These are phyloP conservation scores for Halophytophthora polymorphica DNA, from an alignment of 352 stramenopile species.

Conservation along the genomic window DNA sequence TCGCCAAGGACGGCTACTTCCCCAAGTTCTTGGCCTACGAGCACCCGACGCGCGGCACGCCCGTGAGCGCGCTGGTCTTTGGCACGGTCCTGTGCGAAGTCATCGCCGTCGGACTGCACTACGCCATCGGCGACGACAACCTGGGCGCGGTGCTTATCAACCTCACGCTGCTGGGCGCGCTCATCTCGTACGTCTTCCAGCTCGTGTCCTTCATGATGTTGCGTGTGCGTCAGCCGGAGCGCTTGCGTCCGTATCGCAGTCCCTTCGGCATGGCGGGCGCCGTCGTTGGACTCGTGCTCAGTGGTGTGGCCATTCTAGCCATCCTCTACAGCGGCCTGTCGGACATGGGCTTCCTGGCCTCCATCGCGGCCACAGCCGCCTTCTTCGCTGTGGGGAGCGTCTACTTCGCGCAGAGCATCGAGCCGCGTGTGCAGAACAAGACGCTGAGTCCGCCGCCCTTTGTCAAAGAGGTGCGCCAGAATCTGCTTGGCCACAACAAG, in stretches of 20 bases:
- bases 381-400: constrained; percentile 34
- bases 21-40: constrained; percentile 36
- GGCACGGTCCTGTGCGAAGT: constrained; percentile 24
- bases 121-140: constrained; percentile 35
- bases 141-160: constrained; percentile 53
- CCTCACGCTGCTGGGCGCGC: constrained; percentile 40
- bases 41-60: constrained; percentile 26
- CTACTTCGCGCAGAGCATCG: constrained; percentile 21
- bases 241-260: constrained; percentile 35
- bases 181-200: constrained; percentile 55
- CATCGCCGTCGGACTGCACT: constrained; percentile 39
- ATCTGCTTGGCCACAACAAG: constrained; percentile 19
- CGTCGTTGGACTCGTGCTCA: constrained; percentile 34
- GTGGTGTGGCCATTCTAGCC: constrained; percentile 29
- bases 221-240: constrained; percentile 30
- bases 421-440: not conserved
- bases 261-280: constrained; percentile 40
- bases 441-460: not conserved
- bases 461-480: constrained; percentile 11
- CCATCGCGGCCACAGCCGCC: constrained; percentile 31
- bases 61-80: constrained; percentile 32
- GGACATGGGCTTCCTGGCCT: constrained; percentile 38
- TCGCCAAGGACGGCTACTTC: constrained; percentile 47
- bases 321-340: constrained; percentile 46
- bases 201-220: constrained; percentile 40